phyloP scores from a whole-genome alignment of 495 filamentous ascomycete species.

The Tuber calosporum region DNA sequence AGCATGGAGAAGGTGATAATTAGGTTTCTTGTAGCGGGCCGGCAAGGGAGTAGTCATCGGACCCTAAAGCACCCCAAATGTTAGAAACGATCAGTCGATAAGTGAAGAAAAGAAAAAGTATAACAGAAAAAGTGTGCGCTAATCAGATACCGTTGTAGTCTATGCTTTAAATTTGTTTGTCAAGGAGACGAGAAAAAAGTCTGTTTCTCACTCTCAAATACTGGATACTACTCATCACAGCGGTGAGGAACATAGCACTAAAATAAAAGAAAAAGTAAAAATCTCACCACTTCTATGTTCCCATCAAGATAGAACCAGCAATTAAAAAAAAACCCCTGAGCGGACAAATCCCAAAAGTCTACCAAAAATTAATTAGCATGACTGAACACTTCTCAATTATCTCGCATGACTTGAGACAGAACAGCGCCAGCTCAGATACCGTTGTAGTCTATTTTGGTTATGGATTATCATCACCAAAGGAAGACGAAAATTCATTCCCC shows the following conservation, averaged over 20 bases:
- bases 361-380: background rate
- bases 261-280: background rate
- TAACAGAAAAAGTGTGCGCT: conserved; percentile 38
- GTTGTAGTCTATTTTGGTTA: conserved; percentile 5
- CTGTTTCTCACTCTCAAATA: conserved; percentile 55
- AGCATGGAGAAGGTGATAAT: conserved; percentile 64
- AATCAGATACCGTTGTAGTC: conserved; percentile 99
- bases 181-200: conserved; percentile 73
- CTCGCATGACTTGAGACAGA: background rate
- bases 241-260: conserved; percentile 17
- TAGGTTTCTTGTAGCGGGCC: conserved; percentile 55
- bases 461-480: conserved; percentile 2
- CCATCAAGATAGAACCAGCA: background rate
- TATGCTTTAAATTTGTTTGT: conserved; percentile 54
- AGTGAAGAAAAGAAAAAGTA: conserved; percentile 14
- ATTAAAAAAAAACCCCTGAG: background rate
- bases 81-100: conserved; percentile 2
- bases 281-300: background rate
- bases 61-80: conserved; percentile 4
- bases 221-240: conserved; percentile 49
- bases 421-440: background rate
- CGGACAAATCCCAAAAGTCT: background rate
- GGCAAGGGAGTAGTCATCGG: conserved; percentile 25
- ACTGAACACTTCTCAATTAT: background rate
- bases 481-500: conserved; percentile 5